Conservation (phyloP, 225 moss, liverwort and hornwort genomes). For the Neckera pumila region DNA sequence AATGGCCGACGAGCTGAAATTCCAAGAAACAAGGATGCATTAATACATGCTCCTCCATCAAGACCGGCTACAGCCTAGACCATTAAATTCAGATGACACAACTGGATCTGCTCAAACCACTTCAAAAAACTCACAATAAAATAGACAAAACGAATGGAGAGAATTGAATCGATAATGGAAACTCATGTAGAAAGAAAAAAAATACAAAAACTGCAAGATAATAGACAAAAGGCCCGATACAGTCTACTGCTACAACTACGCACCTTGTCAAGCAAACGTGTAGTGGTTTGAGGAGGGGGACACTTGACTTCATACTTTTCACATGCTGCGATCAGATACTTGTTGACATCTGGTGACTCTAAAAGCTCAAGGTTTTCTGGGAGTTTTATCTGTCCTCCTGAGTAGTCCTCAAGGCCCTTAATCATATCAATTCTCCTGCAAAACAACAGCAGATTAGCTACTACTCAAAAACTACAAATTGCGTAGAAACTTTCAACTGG, state of each 20-base stretch:
- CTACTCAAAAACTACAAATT: background rate
- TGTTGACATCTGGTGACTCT: constrained; percentile 68
- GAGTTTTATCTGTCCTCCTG: constrained; percentile 12
- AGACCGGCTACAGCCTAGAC: background rate
- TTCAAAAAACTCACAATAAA: background rate
- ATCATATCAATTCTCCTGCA: constrained; percentile 82
- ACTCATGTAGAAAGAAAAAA: background rate
- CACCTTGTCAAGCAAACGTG: constrained; percentile 85
- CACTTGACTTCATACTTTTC: constrained; percentile 60
- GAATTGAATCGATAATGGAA: too few relatives aligned
- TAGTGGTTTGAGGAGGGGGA: constrained; percentile 81
- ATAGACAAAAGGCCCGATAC: background rate
- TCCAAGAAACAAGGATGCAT: background rate
- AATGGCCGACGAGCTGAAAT: constrained; percentile 64
- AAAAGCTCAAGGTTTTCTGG: constrained; percentile 41
- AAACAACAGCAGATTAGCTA: background rate
- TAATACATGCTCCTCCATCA: background rate
- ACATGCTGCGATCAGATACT: constrained; percentile 48
- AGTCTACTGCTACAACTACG: background rate
- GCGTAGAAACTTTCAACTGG: background rate
- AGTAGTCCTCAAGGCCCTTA: constrained; percentile 39
- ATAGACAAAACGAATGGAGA: too few relatives aligned
- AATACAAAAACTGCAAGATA: background rate
- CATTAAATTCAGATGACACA: background rate
- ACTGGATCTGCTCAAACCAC: background rate